These are phyloP conservation scores for Scenedesmus sp. DNA, from an alignment of 163 green algal genomes.

Conservation along the genomic window DNA sequence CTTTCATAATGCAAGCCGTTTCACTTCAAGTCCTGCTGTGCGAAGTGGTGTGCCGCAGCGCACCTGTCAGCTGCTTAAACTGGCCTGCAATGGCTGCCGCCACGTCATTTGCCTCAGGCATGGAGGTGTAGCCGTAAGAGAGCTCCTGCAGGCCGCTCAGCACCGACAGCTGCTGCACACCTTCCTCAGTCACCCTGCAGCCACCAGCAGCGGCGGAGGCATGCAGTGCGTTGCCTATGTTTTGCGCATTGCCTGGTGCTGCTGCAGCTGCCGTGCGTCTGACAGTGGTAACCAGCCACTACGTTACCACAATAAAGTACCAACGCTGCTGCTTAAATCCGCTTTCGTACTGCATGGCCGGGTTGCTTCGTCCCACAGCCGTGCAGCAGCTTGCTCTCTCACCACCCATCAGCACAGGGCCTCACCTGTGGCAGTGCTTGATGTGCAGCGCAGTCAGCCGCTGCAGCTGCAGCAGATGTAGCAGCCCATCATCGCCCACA, in stretches of 20 bases:
- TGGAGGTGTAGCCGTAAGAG: conserved; percentile 39
- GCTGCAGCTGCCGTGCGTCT: neutral
- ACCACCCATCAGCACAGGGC: neutral
- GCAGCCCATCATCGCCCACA: conserved; percentile 49
- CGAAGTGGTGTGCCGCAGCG: neutral
- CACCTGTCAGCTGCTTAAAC: conserved; percentile 33
- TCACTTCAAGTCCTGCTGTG: too few relatives aligned
- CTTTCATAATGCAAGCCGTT: neutral
- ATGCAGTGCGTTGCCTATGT: too few relatives aligned
- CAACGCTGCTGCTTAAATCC: too few relatives aligned
- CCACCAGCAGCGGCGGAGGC: neutral
- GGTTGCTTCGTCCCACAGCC: neutral
- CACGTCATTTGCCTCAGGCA: conserved; percentile 36
- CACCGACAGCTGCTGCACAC: neutral
- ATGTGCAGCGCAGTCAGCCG: conserved; percentile 33
- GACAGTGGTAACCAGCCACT: too few relatives aligned
- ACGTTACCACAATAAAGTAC: too few relatives aligned
- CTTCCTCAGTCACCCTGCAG: conserved; percentile 17
- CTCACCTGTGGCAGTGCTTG: conserved; percentile 50
- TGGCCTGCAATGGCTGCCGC: conserved; percentile 31
- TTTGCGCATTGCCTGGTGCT: neutral
- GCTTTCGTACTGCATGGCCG: too few relatives aligned
- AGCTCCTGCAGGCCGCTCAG: neutral
- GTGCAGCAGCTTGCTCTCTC: neutral
- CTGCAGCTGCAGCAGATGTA: conserved; percentile 25